These are phyloP conservation scores for Ceratocystis cacaofunesta DNA, from an alignment of 2,329 filamentous ascomycete species.

Conservation along the genomic window DNA sequence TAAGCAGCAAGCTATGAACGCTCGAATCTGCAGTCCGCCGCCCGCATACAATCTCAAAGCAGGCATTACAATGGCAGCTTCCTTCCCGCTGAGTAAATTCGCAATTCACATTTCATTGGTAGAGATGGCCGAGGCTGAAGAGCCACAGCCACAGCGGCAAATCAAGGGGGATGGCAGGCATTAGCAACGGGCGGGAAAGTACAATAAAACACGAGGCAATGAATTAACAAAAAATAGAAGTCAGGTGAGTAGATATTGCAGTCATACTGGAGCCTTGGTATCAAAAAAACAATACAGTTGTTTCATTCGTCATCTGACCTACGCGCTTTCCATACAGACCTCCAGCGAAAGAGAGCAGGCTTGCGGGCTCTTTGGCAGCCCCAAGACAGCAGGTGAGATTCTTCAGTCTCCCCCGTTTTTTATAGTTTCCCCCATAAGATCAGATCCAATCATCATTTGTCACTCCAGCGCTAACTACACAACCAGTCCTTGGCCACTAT, in stretches of 20 bases:
- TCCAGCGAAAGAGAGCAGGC: too few species aligned
- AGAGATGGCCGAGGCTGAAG: neutral
- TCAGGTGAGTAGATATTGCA: neutral
- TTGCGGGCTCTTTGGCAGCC: too few species aligned
- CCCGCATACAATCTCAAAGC: neutral
- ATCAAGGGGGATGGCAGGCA: neutral
- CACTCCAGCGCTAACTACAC: too few species aligned
- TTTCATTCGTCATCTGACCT: too few species aligned
- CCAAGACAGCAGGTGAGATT: too few species aligned
- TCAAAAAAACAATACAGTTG: neutral
- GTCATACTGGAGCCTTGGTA: neutral
- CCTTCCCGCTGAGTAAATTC: neutral
- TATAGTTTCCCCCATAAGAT: too few species aligned
- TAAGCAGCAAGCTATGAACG: neutral
- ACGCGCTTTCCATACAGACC: too few species aligned
- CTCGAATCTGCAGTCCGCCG: neutral
- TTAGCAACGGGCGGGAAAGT: neutral
- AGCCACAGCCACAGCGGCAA: neutral
- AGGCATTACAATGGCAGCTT: neutral
- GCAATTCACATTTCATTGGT: neutral
- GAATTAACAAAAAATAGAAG: neutral
- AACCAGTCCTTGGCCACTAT: too few species aligned
- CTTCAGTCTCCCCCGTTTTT: too few species aligned
- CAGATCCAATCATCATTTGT: too few species aligned
- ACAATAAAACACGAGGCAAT: neutral